Base-by-base conservation (phyloP, 2,329 filamentous ascomycete genomes). In the Aureobasidium sp. region DNA sequence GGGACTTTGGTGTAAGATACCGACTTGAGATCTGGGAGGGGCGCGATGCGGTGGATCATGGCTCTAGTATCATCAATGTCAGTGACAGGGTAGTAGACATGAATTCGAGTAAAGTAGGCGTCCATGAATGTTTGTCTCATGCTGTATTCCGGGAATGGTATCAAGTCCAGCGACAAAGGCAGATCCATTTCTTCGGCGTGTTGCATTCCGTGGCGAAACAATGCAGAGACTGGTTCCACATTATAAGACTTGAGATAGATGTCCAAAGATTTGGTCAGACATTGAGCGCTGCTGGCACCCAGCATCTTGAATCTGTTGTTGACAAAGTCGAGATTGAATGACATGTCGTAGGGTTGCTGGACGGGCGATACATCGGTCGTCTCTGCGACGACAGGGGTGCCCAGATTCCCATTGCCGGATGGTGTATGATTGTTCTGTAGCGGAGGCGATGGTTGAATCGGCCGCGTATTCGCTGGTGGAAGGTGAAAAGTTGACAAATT, bases 301-400 rank as follows among this genome's bases (percentile, higher is more conserved):
- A 61, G 29, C 58, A 61, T 61, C 12, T 61, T 61, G 47, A 61
- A 61, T 32, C 58, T 48, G 39, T 61, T 61, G 20, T 52, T 61
- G 15, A 61, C 58, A 42, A 52, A 51, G n/a, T 61, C 58, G 3
- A 61, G 36, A 6, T 61, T 61, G 47, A 61, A 61, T 10, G 58
- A 52, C 58, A 61, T 61, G 20, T 61, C 58, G 26, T 61, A 20
- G 2, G 58, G 58, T 34, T 61, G 58, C 13, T 61, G 58, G 0
- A 61, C 26, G 2, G 58, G 58, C 9, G 58, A 61, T 5, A 61
- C 44, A 44, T 61, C 47, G 5, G 36, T 61, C n/a, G 58, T 53
- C 13, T 41, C 47, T 20, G 36, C 6, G 1, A 44, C 12, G 3
- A 23, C 37, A 7, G 34, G 32, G 9, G 34, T 61, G 12, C 36